Evolutionary conservation across 805 yeast genomes (phyloP).

Genomic region (Candida piceae): DNA sequence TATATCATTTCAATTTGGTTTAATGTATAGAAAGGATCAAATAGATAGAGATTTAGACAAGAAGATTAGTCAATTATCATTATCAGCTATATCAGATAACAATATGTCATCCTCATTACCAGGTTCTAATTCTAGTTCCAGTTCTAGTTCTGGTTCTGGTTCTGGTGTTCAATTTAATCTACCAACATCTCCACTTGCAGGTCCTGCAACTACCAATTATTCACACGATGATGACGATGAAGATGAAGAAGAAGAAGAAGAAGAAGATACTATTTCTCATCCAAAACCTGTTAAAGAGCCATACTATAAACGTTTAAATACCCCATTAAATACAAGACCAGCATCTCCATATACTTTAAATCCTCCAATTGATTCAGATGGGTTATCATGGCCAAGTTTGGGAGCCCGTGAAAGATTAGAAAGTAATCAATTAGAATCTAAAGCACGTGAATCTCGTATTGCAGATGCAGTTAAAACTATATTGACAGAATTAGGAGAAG

Average conservation of each 20-base stretch:
- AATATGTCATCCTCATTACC: neutral
- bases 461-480: constrained; percentile 80
- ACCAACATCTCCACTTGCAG: constrained; percentile 22
- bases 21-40: constrained; percentile 20
- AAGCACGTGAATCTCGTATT: constrained; percentile 66
- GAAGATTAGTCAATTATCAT: constrained; percentile 8
- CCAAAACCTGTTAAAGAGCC: constrained; percentile 33
- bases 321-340: constrained; percentile 70
- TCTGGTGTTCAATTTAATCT: constrained; percentile 1
- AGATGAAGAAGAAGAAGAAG: neutral
- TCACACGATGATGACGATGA: constrained; percentile 4
- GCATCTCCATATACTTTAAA: constrained; percentile 78
- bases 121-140: neutral
- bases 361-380: constrained; percentile 86
- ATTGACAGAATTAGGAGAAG: constrained; percentile 85
- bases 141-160: too few relatives aligned
- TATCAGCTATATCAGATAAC: neutral
- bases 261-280: constrained; percentile 10
- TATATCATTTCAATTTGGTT: too few relatives aligned
- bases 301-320: constrained; percentile 32
- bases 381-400: constrained; percentile 87
- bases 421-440: constrained; percentile 59
- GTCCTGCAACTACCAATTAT: constrained; percentile 13
- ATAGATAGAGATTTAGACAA: constrained; percentile 20
- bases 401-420: constrained; percentile 80